Evolutionary conservation across 2,329 filamentous ascomycete species (phyloP).

Genomic region (Onygenales sp.): DNA sequence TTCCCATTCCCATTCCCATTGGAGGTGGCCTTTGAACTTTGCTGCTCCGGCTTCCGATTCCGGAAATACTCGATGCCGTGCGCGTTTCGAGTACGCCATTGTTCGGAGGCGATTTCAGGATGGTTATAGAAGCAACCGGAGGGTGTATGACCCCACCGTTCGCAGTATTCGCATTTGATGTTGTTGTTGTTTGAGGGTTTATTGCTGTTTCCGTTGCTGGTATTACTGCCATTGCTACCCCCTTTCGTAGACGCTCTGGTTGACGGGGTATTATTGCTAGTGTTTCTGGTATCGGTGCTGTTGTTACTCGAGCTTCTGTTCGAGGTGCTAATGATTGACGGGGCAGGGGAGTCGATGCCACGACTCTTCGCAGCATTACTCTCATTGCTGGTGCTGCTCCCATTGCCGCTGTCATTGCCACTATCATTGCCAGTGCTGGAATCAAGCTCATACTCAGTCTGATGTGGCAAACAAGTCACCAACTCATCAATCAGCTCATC

Average conservation of each 20-base stretch:
- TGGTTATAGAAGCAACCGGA: neutral
- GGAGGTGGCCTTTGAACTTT: neutral
- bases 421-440: neutral
- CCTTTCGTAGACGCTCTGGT: neutral
- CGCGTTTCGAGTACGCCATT: neutral
- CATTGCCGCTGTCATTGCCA: neutral
- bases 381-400: neutral
- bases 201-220: too few species aligned
- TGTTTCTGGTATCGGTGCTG: neutral
- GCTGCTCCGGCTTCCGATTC: neutral
- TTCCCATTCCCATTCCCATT: too few species aligned
- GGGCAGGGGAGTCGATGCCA: too few species aligned
- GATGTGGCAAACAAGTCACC: neutral
- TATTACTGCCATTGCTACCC: neutral
- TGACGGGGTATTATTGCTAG: neutral
- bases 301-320: neutral
- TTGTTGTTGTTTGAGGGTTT: neutral
- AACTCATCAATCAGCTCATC: neutral
- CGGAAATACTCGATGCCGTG: neutral
- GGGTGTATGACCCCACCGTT: neutral
- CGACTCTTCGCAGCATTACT: neutral
- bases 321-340: too few species aligned
- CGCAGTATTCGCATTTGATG: neutral
- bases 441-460: neutral
- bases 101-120: neutral